A percentile compares a stretch with the other conserved stretches of the same genome.
These are phyloP conservation scores for Metschnikowia orientalis DNA, from an alignment of 805 yeast genomes.

Conservation along the genomic window DNA sequence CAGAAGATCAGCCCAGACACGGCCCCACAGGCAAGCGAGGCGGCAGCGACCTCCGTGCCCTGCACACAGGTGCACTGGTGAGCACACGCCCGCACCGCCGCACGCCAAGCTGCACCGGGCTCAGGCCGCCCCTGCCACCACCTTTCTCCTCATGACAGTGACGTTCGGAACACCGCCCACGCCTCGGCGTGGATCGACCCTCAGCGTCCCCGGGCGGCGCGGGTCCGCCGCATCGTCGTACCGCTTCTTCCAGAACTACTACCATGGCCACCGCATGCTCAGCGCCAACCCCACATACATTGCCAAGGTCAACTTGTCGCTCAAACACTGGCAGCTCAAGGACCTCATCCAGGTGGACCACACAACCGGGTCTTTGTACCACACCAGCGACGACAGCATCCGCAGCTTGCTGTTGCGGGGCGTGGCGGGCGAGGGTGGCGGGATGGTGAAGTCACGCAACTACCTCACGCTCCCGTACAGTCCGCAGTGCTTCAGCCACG, in stretches of 20 bases:
- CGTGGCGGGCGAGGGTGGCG: constrained; percentile 1
- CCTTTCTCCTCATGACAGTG: constrained; percentile 2
- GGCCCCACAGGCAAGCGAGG: too few species aligned
- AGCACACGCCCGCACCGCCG: too few species aligned
- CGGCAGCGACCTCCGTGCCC: too few species aligned
- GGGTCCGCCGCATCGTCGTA: constrained; percentile 7
- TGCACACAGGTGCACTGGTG: too few species aligned
- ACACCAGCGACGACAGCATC: constrained; percentile 55
- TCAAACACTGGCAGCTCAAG: constrained; percentile 75
- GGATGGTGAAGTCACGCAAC: constrained; percentile 9
- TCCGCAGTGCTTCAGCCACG: constrained; percentile 64
- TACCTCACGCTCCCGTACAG: constrained; percentile 46
- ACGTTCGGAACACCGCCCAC: constrained; percentile 1
- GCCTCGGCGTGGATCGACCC: constrained; percentile 3
- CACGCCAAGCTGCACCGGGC: too few species aligned
- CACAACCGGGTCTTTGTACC: constrained; percentile 45
- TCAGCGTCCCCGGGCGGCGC: constrained; percentile 5
- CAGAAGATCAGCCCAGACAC: too few species aligned
- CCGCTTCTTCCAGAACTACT: constrained; percentile 41
- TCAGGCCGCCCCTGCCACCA: too few species aligned
- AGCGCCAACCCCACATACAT: constrained; percentile 35
- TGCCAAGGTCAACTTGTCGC: constrained; percentile 27
- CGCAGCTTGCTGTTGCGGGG: constrained; percentile 15
- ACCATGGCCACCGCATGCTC: constrained; percentile 35
- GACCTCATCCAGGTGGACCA: constrained; percentile 58